Percentiles rank a stretch among this genome's conserved stretches.
Conservation (phyloP, 306 rosid species). For the Datisca glomerata region DNA sequence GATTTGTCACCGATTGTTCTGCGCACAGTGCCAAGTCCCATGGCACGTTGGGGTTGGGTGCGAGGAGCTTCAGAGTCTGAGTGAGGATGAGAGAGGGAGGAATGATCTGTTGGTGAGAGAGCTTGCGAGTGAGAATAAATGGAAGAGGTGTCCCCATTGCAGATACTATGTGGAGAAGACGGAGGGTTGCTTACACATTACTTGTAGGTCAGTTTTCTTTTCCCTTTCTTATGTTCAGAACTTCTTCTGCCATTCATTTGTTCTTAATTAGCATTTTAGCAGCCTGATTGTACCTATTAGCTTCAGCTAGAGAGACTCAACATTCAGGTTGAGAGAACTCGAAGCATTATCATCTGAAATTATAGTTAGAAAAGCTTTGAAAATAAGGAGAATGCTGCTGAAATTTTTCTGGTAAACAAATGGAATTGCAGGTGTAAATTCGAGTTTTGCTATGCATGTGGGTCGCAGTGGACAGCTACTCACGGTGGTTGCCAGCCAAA, state of each 20-base stretch:
- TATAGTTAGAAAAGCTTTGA: background rate
- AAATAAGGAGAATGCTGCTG: no score
- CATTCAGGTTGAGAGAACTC: no score
- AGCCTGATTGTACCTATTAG: background rate
- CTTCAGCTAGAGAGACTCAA: no score
- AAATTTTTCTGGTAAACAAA: background rate
- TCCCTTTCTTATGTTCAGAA: background rate
- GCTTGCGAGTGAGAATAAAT: constrained; percentile 24
- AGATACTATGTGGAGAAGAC: constrained; percentile 29
- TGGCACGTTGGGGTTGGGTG: constrained; percentile 50
- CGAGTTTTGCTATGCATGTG: constrained; percentile 44
- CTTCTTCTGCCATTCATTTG: no score
- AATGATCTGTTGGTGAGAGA: constrained; percentile 30
- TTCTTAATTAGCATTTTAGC: background rate
- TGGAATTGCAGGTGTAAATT: constrained; percentile 34
- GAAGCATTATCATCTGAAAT: background rate
- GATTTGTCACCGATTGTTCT: constrained; percentile 45
- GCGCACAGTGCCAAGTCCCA: constrained; percentile 41
- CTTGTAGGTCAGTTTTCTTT: constrained; percentile 37
- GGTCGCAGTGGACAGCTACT: constrained; percentile 19
- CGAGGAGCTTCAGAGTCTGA: constrained; percentile 24
- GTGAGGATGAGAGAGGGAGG: constrained; percentile 23
- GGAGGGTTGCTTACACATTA: constrained; percentile 32
- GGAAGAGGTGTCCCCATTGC: constrained; percentile 55
- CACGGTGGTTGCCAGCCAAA: constrained; percentile 27